Evolutionary conservation across 2,329 filamentous ascomycete species (phyloP).

Genomic region (Trichoderma sp.): DNA sequence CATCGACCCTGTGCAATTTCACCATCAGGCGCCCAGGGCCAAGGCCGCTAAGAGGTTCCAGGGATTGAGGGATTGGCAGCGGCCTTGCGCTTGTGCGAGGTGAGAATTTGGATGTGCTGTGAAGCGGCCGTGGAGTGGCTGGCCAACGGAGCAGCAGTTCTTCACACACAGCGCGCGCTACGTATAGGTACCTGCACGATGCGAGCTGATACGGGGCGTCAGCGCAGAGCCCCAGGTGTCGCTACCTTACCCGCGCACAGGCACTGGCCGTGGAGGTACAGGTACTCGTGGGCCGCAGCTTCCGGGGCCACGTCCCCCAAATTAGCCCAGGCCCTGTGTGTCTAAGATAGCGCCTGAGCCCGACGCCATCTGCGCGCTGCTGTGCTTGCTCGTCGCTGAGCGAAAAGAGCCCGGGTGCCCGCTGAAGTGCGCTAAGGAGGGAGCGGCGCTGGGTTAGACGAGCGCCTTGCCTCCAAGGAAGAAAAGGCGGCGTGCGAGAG

Average conservation of each 20-base stretch:
- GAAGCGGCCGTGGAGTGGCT: constrained; percentile 28
- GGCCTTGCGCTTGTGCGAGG: not conserved
- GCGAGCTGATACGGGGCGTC: not conserved
- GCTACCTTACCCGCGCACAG: not conserved
- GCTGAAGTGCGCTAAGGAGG: constrained; percentile 4
- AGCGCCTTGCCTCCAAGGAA: not conserved
- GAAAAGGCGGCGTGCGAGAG: too few relatives aligned
- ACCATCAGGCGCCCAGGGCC: constrained; percentile 25
- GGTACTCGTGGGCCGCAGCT: constrained; percentile 34
- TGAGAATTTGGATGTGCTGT: not conserved
- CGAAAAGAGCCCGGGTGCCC: constrained; percentile 15
- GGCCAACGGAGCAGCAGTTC: constrained; percentile 24
- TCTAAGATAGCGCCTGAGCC: constrained; percentile 12
- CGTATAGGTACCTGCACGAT: not conserved
- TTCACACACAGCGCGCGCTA: not conserved
- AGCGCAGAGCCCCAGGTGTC: not conserved
- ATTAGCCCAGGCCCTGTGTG: constrained; percentile 1
- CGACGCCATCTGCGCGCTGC: not conserved
- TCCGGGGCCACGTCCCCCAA: constrained; percentile 29
- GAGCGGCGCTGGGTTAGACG: not conserved
- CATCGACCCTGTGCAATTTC: constrained; percentile 25
- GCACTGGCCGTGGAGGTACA: constrained; percentile 27
- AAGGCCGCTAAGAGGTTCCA: constrained; percentile 21
- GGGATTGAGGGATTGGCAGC: constrained; percentile 26
- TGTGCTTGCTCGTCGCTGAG: constrained; percentile 1